These are phyloP conservation scores for Scedosporium apiospermum DNA, from an alignment of 2,329 filamentous ascomycete species.

Conservation along the genomic window DNA sequence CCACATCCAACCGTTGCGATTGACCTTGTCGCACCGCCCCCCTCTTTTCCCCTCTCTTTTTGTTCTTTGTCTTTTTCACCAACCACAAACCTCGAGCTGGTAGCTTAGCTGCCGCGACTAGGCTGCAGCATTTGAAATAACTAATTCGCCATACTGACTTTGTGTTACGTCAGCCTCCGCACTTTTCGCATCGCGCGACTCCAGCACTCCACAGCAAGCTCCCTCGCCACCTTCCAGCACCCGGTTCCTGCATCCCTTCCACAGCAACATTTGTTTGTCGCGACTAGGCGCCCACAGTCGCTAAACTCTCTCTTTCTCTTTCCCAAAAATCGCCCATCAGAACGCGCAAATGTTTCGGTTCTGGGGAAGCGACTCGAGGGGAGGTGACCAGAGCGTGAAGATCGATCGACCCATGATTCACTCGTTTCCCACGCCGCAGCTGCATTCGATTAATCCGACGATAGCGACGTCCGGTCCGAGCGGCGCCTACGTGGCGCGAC, in stretches of 20 bases:
- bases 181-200: conserved; percentile 14
- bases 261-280: conserved; percentile 8
- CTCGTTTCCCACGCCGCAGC: conserved; percentile 20
- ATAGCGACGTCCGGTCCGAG: conserved; percentile 9
- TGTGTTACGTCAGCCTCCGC: conserved; percentile 10
- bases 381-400: conserved; percentile 42
- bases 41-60: neutral
- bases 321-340: conserved; percentile 15
- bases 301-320: conserved; percentile 1
- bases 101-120: conserved; percentile 3
- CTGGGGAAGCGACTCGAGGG: conserved; percentile 49
- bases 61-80: neutral
- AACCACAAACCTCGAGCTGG: neutral
- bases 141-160: conserved; percentile 6
- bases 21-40: neutral
- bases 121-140: conserved; percentile 1
- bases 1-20: neutral
- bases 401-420: conserved; percentile 30
- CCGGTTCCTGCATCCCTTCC: conserved; percentile 12
- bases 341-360: conserved; percentile 52
- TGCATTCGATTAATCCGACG: conserved; percentile 19
- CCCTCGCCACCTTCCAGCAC: conserved; percentile 6
- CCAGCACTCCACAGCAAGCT: conserved; percentile 11
- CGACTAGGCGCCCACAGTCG: neutral
- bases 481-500: conserved; percentile 15